Percentiles rank a stretch among this genome's conserved stretches.
phyloP scores from a whole-genome alignment of 2,329 filamentous ascomycete species.

The Neopestalotiopsis rosae region DNA sequence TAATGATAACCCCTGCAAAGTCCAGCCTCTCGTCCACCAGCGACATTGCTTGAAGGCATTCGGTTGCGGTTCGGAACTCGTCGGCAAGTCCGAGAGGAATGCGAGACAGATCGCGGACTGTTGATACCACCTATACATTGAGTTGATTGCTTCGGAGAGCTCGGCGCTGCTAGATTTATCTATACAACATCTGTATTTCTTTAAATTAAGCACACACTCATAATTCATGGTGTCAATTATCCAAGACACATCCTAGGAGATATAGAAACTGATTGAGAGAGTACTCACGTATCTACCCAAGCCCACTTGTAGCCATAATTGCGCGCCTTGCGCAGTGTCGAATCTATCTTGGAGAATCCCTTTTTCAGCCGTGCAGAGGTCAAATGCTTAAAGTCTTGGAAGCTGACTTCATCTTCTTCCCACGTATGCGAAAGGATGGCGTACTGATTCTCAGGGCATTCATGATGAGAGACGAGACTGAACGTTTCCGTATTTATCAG shows the following conservation, averaged over 20 bases:
- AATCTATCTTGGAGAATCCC: constrained; percentile 23
- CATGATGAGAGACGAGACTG: background rate
- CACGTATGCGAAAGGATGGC: constrained; percentile 44
- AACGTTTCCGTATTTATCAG: background rate
- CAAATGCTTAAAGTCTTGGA: constrained; percentile 29
- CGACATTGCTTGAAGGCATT: background rate
- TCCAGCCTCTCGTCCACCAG: constrained; percentile 27
- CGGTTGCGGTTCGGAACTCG: background rate
- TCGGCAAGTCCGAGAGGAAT: constrained; percentile 27
- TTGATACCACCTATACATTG: constrained; percentile 26
- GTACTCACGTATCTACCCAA: too few relatives aligned
- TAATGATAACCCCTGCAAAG: too few relatives aligned
- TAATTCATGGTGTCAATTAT: too few relatives aligned
- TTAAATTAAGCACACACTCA: background rate
- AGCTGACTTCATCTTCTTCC: constrained; percentile 35
- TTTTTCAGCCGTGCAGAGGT: background rate
- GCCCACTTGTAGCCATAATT: background rate
- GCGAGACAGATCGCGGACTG: constrained; percentile 25
- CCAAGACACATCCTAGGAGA: too few relatives aligned
- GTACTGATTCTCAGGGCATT: constrained; percentile 24
- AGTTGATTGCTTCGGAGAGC: constrained; percentile 28
- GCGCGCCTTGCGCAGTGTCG: background rate
- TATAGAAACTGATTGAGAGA: background rate
- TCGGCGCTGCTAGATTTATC: constrained; percentile 27
- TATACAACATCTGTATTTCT: constrained; percentile 25